Evolutionary conservation across 2,329 filamentous ascomycete genomes (phyloP).

Genomic region (Tympanopsis confertula): DNA sequence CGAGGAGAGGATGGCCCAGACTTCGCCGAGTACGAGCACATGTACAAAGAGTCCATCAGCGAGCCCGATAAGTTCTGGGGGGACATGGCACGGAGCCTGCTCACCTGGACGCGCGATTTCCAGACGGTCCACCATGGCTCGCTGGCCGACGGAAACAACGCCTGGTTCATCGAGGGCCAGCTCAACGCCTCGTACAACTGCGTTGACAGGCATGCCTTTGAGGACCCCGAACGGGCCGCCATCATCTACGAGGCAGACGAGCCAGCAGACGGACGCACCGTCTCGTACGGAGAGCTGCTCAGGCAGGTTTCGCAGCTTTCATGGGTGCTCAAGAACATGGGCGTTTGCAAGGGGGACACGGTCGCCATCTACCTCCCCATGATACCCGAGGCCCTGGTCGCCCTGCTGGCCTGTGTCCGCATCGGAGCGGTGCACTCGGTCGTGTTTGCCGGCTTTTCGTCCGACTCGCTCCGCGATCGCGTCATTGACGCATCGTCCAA

Average conservation of each 20-base stretch:
- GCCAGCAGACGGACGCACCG: constrained; percentile 69
- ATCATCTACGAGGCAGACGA: constrained; percentile 99
- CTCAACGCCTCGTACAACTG: constrained; percentile 97
- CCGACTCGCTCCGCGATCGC: constrained; percentile 88
- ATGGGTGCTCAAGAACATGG: constrained; percentile 84
- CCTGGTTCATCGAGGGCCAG: constrained; percentile 89
- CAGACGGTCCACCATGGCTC: constrained; percentile 74
- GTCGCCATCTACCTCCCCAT: constrained; percentile 96
- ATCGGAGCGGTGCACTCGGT: constrained; percentile 63
- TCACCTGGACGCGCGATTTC: constrained; percentile 87
- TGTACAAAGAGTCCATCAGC: constrained; percentile 77
- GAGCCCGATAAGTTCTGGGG: constrained; percentile 87
- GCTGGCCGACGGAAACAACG: constrained; percentile 68
- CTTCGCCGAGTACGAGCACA: constrained; percentile 53
- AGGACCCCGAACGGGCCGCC: constrained; percentile 82
- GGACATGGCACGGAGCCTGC: constrained; percentile 70
- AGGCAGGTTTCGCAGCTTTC: constrained; percentile 81
- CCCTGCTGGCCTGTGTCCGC: constrained; percentile 79
- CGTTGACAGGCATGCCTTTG: constrained; percentile 90
- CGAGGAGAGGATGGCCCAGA: constrained; percentile 22
- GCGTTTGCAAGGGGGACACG: constrained; percentile 92
- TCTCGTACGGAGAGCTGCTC: constrained; percentile 88
- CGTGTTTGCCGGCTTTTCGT: constrained; percentile 66
- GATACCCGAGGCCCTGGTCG: constrained; percentile 90
- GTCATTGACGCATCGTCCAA: constrained; percentile 83